Percentiles rank a stretch among this genome's conserved stretches.
These are phyloP conservation scores for Pharus latifolius DNA, from an alignment of 176 grass and related monocot species.

Conservation along the genomic window DNA sequence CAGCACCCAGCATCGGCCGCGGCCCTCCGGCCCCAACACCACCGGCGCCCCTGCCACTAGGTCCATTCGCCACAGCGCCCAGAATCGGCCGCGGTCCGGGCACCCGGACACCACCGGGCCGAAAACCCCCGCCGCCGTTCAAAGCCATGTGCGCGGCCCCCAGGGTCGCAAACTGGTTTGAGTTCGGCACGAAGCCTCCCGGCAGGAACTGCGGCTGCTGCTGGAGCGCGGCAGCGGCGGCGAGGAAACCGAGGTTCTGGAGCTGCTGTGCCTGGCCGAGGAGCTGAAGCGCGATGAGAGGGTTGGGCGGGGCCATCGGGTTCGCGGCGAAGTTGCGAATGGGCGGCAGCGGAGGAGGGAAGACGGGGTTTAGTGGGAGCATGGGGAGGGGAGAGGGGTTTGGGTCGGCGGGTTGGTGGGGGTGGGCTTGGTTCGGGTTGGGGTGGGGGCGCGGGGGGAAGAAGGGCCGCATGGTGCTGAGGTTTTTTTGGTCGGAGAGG, in stretches of 20 bases:
- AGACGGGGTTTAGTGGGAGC: conserved; percentile 8
- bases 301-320: conserved; percentile 38
- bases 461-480: conserved; percentile 48
- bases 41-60: neutral
- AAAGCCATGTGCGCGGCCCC: neutral
- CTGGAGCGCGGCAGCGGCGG: conserved; percentile 19
- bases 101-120: neutral
- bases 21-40: neutral
- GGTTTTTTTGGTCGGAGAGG: neutral
- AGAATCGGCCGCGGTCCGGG: conserved; percentile 4
- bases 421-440: conserved; percentile 8
- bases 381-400: conserved; percentile 3
- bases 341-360: conserved; percentile 9
- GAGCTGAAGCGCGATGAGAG: conserved; percentile 41
- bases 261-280: conserved; percentile 49
- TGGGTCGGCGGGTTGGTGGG: conserved; percentile 15
- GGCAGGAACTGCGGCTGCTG: conserved; percentile 31
- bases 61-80: neutral
- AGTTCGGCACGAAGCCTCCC: conserved; percentile 26
- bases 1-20: neutral
- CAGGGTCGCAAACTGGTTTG: conserved; percentile 23
- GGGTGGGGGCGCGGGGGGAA: conserved; percentile 31
- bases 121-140: conserved; percentile 19
- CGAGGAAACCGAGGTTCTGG: conserved; percentile 39
- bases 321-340: conserved; percentile 27